Evolutionary conservation across 345 rosid genomes (phyloP), one percentile per base, ranked within the genome.

Genomic region (Hibiscus tridactylites): DNA sequence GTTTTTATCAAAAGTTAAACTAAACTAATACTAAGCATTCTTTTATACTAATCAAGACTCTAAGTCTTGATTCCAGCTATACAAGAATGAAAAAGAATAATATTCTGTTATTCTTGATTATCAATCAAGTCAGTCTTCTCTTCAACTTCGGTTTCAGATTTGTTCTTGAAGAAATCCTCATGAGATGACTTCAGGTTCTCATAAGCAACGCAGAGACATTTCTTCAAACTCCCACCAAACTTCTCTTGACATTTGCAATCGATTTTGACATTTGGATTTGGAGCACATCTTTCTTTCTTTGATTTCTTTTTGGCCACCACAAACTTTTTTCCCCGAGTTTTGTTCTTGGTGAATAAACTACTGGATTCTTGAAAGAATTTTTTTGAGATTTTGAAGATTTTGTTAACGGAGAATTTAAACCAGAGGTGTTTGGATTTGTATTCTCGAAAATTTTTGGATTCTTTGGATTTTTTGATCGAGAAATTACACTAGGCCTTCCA

Each of bases 151-250:
- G 1, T 49, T 72, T 46, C 82, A 44, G 24, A 77, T 75, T 52
- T 67, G 4, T 74, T 82, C 81, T 78, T 87, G 72, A 87, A 88
- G 54, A 91, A 92, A 73, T 87, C 97, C 73, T 90, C 97, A 71
- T 90, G 99, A 0, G 97, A 92, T 62, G 91, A 92, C 73, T 93
- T 86, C 73, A 92, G 79, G 26, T 77, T 88, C 80, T 91, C 89
- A 72, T 88, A 90, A 7, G 97, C 97, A 42, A 88, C 85, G 73
- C 96, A 94, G 9, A 91, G 84, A 73, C 98, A 91, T 73, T 90
- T 91, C 73, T 76, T 86, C 73, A 63, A 61, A 52, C 81, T 86
- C 60, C 86, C 93, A 0, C 86, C 90, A 49, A 47, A 59, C 75
- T 79, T 87, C 80, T 79, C 89, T 68, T 78, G 80, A 63, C 97